Evolutionary conservation across 2,329 filamentous ascomycete genomes (phyloP).

Genomic region (Blumeriella jaapii): DNA sequence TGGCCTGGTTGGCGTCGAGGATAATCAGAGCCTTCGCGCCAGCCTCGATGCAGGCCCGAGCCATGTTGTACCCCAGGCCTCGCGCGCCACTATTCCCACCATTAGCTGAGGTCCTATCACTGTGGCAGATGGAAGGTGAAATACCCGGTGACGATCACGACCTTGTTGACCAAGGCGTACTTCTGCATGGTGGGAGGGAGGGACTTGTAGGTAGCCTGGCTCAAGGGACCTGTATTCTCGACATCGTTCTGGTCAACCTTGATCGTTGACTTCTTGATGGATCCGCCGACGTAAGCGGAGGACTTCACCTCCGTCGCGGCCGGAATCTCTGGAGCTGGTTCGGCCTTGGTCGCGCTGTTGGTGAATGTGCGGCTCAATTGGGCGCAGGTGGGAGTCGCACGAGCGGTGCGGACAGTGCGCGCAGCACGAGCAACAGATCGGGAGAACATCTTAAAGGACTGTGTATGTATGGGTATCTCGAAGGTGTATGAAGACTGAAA

Average conservation of each 20-base stretch:
- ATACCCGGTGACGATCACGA: constrained; percentile 61
- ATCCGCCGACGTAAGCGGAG: constrained; percentile 16
- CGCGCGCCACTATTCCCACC: constrained; percentile 49
- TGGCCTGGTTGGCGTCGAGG: constrained; percentile 65
- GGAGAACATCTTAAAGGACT: constrained; percentile 17
- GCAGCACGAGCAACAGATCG: constrained; percentile 15
- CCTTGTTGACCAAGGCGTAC: constrained; percentile 59
- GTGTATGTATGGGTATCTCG: constrained; percentile 1
- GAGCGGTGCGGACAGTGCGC: constrained; percentile 5
- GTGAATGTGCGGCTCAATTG: constrained; percentile 19
- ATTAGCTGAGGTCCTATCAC: background rate
- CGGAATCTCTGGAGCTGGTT: constrained; percentile 20
- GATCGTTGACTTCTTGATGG: constrained; percentile 18
- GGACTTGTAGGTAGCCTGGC: constrained; percentile 39
- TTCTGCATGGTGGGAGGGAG: constrained; percentile 56
- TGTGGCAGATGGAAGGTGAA: constrained; percentile 20
- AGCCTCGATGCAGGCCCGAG: constrained; percentile 63
- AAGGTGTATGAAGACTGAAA: background rate
- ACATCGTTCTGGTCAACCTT: constrained; percentile 16
- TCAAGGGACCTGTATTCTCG: constrained; percentile 33
- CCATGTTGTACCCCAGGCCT: constrained; percentile 70
- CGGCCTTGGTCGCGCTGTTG: constrained; percentile 10
- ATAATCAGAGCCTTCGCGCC: constrained; percentile 64
- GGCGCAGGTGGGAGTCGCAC: constrained; percentile 7
- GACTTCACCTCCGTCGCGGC: constrained; percentile 23